These are phyloP conservation scores for Brettanomyces sp. DNA, from an alignment of 805 yeast species.

Conservation along the genomic window DNA sequence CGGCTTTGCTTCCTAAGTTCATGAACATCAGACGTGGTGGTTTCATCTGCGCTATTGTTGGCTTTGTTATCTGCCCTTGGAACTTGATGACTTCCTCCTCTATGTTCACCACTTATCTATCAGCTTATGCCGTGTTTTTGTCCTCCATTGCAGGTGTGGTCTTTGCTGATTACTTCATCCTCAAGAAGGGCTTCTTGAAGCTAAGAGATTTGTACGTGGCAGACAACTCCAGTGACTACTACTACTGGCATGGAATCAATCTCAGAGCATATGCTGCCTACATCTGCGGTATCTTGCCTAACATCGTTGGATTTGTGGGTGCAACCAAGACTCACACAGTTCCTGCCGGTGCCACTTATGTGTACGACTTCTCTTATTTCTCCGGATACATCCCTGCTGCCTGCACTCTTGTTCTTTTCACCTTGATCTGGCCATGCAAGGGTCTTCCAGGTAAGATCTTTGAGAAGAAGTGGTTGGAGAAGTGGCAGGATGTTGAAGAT, in stretches of 20 bases:
- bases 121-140: slow-evolving; percentile 76
- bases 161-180: slow-evolving; percentile 56
- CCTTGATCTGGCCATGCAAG: slow-evolving; percentile 38
- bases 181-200: slow-evolving; percentile 63
- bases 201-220: slow-evolving; percentile 57
- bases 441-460: slow-evolving; percentile 37
- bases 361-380: slow-evolving; percentile 68
- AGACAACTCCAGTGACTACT: slow-evolving; percentile 38
- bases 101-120: slow-evolving; percentile 68
- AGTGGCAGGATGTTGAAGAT: slow-evolving; percentile 54
- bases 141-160: slow-evolving; percentile 78
- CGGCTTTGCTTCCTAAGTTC: slow-evolving; percentile 54
- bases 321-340: slow-evolving; percentile 63
- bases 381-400: slow-evolving; percentile 62
- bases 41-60: slow-evolving; percentile 63
- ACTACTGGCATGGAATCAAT: slow-evolving; percentile 60
- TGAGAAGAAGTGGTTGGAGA: slow-evolving; percentile 54
- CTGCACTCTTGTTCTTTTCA: slow-evolving; percentile 42
- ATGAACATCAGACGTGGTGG: slow-evolving; percentile 75
- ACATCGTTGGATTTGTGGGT: slow-evolving; percentile 81
- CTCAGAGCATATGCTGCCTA: slow-evolving; percentile 84
- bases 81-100: slow-evolving; percentile 59
- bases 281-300: slow-evolving; percentile 71
- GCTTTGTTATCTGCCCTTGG: slow-evolving; percentile 78
- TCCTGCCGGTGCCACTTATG: slow-evolving; percentile 67